Conservation (phyloP, 106 monocot genomes). For the Dendrobium catenatum region DNA sequence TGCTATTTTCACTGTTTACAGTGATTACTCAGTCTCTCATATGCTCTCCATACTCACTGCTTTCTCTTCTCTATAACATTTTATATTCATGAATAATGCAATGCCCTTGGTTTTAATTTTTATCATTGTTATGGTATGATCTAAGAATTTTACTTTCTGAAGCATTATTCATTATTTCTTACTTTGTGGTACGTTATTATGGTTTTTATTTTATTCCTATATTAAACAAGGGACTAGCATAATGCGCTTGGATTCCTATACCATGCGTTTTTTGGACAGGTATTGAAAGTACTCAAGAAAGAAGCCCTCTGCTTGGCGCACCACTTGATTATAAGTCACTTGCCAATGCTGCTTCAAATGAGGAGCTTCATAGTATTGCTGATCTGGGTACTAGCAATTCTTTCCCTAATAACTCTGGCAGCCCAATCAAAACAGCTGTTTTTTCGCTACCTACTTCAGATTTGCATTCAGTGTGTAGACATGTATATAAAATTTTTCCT, state of each 20-base stretch:
- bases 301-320: background rate
- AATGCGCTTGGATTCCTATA: background rate
- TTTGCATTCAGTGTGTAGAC: conserved; percentile 29
- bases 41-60: too few species aligned
- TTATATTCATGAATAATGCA: too few species aligned
- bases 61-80: background rate
- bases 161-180: too few species aligned
- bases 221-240: background rate
- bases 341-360: conserved; percentile 12
- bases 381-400: conserved; percentile 15
- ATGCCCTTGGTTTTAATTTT: too few species aligned
- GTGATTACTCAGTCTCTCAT: too few species aligned
- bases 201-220: too few species aligned
- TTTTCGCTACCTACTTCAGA: conserved; percentile 29
- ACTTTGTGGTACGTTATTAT: too few species aligned
- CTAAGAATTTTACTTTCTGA: too few species aligned
- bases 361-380: conserved; percentile 7
- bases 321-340: conserved; percentile 1
- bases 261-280: conserved; percentile 10
- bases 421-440: background rate
- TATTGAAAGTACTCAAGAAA: conserved; percentile 9
- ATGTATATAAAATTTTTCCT: conserved; percentile 25
- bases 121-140: too few species aligned
- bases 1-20: too few species aligned
- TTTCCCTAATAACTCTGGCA: conserved; percentile 5